Evolutionary conservation across 768 basidiomycete genomes (phyloP), one percentile per base, ranked within the genome.

Genomic region (Psilocybe azurescens): DNA sequence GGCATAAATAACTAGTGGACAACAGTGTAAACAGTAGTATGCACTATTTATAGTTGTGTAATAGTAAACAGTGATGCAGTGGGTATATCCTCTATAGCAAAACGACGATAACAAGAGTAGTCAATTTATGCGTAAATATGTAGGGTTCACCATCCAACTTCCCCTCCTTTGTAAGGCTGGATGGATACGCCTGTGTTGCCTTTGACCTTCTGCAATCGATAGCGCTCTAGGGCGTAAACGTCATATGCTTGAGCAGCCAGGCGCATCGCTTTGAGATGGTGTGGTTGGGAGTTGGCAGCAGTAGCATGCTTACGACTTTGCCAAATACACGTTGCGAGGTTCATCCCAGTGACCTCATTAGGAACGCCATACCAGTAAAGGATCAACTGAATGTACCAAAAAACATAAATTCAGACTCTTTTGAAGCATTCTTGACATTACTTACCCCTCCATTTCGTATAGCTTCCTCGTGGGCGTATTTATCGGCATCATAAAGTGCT

Each of bases 311-410:
- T 83, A 5, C 95, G 88, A 46, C 91, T 93, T 76, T 91, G 89
- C 96, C 97, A 99, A 46, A 99, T 90, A 77, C 96, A 98, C 16
- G 95, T 97, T 7, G 96, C 95, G 57, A 97, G 86, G 74, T 98
- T 98, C 76, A 91, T 80, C 1, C 94, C 89, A 0, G 91, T 91
- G 39, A 80, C 72, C 53, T 83, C 82, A 66, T 93, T 78, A 1
- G 95, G 95, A 32, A 89, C 82, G 9, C 95, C 95, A 67, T 95
- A 96, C 96, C 97, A 98, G 74, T 98, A 98, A 72, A 96, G 80
- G 55, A 97, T 84, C 33, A 98, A 79, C 86, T 93, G 29, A 55
- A 56, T 39, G 20, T 52, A 30, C 20, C 48, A 36, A 46, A 44
- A 62, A 18, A 32, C 46, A 71, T 54, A 66, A 64, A 47, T 38